Evolutionary conservation across 768 basidiomycete species (phyloP).

Genomic region (Cystofilobasidium capitatum): DNA sequence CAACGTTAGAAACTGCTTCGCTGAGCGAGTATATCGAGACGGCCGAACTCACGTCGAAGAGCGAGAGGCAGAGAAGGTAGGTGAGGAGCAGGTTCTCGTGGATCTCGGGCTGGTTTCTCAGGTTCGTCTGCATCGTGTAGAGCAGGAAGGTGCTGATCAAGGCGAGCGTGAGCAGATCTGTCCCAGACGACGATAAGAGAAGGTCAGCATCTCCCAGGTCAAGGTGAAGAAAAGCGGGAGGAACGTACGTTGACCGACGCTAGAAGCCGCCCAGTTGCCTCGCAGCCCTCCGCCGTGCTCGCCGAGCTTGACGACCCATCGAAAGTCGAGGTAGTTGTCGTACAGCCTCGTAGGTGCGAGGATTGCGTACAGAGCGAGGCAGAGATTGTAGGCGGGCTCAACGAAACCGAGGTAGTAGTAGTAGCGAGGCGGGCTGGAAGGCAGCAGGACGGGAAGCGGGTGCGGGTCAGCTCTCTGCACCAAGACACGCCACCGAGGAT

Average conservation of each 20-base stretch:
- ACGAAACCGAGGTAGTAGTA: conserved; percentile 34
- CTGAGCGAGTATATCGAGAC: neutral
- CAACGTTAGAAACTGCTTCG: conserved; percentile 13
- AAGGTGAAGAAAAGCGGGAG: neutral
- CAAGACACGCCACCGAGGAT: too few species aligned
- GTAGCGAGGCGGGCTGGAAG: conserved; percentile 7
- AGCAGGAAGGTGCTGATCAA: conserved; percentile 35
- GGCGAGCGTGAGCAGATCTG: conserved; percentile 37
- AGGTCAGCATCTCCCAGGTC: conserved; percentile 2
- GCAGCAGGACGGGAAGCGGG: neutral
- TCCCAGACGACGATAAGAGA: neutral
- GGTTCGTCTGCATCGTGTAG: conserved; percentile 29
- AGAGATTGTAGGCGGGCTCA: conserved; percentile 34
- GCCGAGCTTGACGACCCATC: conserved; percentile 28
- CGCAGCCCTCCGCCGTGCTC: conserved; percentile 32
- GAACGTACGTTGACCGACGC: conserved; percentile 36
- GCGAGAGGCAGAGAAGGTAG: conserved; percentile 35
- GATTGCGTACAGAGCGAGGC: conserved; percentile 36
- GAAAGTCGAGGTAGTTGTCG: conserved; percentile 30
- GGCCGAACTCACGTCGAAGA: conserved; percentile 32
- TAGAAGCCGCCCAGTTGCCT: conserved; percentile 32
- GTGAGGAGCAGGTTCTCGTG: conserved; percentile 35
- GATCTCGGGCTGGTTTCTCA: conserved; percentile 23
- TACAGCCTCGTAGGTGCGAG: conserved; percentile 23
- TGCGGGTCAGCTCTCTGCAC: too few species aligned